phyloP scores from a whole-genome alignment of 2,329 filamentous ascomycete species.

The Diaporthe batatas region DNA sequence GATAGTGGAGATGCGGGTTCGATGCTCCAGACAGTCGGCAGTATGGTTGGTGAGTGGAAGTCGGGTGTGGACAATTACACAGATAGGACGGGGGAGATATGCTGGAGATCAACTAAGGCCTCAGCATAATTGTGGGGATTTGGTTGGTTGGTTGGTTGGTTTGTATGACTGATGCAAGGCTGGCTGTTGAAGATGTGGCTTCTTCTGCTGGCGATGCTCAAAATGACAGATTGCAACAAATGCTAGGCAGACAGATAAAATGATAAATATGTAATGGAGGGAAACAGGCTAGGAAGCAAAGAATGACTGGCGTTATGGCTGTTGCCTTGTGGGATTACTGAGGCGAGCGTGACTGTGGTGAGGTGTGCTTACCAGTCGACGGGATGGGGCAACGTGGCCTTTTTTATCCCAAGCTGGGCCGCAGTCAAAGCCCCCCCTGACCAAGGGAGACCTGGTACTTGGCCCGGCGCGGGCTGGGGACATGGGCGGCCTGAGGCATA shows the following conservation, averaged over 20 bases:
- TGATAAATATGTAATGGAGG: background rate
- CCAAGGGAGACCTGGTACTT: constrained; percentile 6
- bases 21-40: constrained; percentile 15
- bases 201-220: constrained; percentile 8
- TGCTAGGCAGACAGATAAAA: constrained; percentile 12
- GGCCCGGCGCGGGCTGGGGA: background rate
- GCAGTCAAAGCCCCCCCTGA: constrained; percentile 32
- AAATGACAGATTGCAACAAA: constrained; percentile 35
- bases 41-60: constrained; percentile 16
- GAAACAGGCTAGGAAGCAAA: constrained; percentile 12
- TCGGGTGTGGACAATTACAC: constrained; percentile 33
- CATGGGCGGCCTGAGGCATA: background rate
- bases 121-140: constrained; percentile 37
- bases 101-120: constrained; percentile 36
- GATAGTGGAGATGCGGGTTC: constrained; percentile 9
- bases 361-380: constrained; percentile 10
- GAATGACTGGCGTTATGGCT: constrained; percentile 19
- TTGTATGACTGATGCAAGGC: background rate
- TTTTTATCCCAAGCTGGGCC: constrained; percentile 36
- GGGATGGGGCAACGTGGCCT: constrained; percentile 41
- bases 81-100: constrained; percentile 24
- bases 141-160: constrained; percentile 1
- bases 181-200: background rate
- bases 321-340: constrained; percentile 25
- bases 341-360: constrained; percentile 14